Conservation (phyloP, 306 rosid species). For the Cyamopsis tetragonoloba region DNA sequence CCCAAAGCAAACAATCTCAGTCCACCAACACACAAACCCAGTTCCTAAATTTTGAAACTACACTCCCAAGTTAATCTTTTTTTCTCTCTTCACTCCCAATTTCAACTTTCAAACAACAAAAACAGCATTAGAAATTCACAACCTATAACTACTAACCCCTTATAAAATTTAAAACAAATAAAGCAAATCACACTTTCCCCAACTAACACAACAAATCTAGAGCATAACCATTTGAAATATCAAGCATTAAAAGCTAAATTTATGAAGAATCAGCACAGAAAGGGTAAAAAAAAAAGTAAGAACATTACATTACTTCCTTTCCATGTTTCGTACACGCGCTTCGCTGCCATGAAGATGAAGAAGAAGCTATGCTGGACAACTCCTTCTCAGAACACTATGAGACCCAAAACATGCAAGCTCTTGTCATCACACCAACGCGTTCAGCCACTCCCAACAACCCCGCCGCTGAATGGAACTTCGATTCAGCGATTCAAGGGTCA, state of each 20-base stretch:
- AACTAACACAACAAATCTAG: slow-evolving; percentile 32
- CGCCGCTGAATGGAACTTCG: slow-evolving; percentile 22
- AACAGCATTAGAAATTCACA: slow-evolving; percentile 20
- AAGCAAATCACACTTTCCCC: not conserved
- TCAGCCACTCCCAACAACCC: slow-evolving; percentile 17
- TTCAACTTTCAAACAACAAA: not conserved
- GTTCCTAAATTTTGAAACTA: not conserved
- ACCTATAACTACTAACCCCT: not conserved
- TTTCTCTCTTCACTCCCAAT: not conserved
- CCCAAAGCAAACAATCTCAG: slow-evolving; percentile 4
- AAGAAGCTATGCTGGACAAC: slow-evolving; percentile 22
- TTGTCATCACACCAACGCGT: slow-evolving; percentile 38
- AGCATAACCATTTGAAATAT: slow-evolving; percentile 20
- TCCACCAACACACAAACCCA: slow-evolving; percentile 2
- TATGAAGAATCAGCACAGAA: not conserved
- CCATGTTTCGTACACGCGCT: slow-evolving; percentile 89
- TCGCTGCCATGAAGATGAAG: slow-evolving; percentile 54
- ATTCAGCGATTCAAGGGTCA: slow-evolving; percentile 27
- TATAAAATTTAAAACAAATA: not conserved
- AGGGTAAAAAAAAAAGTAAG: not conserved
- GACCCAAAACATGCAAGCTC: slow-evolving; percentile 37
- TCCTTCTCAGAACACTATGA: slow-evolving; percentile 22
- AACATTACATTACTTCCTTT: slow-evolving; percentile 84
- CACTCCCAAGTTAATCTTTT: not conserved
- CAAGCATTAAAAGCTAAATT: slow-evolving; percentile 23